A percentile compares a stretch with the other conserved stretches of the same genome.
phyloP scores from a whole-genome alignment of 2,329 filamentous ascomycete genomes.

The Phaeoacremonium minimum region DNA sequence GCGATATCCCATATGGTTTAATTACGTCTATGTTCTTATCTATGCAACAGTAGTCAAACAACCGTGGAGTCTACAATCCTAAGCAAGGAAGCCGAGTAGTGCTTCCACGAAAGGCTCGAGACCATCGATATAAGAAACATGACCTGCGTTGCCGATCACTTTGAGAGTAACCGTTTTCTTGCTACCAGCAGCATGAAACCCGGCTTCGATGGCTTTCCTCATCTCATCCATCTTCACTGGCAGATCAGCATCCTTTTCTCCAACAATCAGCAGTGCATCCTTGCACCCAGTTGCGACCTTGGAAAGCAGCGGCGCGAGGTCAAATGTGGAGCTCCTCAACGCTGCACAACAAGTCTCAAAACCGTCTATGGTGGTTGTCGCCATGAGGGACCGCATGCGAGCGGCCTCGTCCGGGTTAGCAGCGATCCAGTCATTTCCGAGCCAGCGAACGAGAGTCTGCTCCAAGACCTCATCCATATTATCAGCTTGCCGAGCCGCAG shows the following conservation, averaged over 20 bases:
- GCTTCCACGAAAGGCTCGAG: conserved; percentile 22
- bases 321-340: conserved; percentile 29
- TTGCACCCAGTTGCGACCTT: conserved; percentile 26
- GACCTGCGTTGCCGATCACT: conserved; percentile 29
- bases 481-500: conserved; percentile 22
- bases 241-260: conserved; percentile 34
- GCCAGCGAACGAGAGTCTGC: conserved; percentile 32
- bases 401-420: conserved; percentile 24
- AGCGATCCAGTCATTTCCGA: conserved; percentile 28
- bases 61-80: no score
- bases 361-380: conserved; percentile 30
- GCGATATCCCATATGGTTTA: no score
- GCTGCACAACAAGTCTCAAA: conserved; percentile 36
- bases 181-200: conserved; percentile 20
- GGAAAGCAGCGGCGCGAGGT: conserved; percentile 25
- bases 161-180: conserved; percentile 21
- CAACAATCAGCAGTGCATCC: conserved; percentile 31
- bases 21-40: no score
- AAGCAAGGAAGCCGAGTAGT: conserved; percentile 11
- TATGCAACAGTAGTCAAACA: no score
- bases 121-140: conserved; percentile 32
- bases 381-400: conserved; percentile 21
- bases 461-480: conserved; percentile 22
- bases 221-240: conserved; percentile 31
- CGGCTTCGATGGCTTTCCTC: conserved; percentile 26